Conservation (phyloP, 1,139 yeast species). For the Pneumocystis jirovecii region DNA sequence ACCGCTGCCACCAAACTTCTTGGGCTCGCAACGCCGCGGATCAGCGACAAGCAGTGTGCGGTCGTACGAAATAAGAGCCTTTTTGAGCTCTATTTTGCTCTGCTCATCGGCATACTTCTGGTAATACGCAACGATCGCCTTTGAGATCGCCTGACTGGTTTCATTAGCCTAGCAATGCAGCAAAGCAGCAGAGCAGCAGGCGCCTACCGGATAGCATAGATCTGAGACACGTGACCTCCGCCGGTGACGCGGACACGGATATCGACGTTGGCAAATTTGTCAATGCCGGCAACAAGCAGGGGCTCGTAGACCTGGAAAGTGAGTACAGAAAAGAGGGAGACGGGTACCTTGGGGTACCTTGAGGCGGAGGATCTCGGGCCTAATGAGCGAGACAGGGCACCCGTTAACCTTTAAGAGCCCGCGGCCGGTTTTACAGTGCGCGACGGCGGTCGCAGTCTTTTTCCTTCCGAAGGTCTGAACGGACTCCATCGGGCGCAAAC, state of each 20-base stretch:
- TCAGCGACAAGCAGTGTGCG: constrained; percentile 99
- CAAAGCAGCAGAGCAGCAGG: too few relatives aligned
- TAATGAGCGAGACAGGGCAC: constrained; percentile 95
- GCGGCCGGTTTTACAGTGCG: constrained; percentile 57
- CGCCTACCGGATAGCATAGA: constrained; percentile 32
- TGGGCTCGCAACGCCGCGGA: constrained; percentile 99
- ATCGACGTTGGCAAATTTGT: constrained; percentile 96
- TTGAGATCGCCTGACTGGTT: constrained; percentile 93
- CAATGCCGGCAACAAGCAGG: constrained; percentile 92
- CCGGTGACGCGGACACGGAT: constrained; percentile 98
- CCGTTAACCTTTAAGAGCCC: constrained; percentile 99
- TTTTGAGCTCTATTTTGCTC: constrained; percentile 98
- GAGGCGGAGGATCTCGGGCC: constrained; percentile 98
- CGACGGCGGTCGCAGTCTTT: constrained; percentile 99
- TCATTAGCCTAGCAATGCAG: too few relatives aligned
- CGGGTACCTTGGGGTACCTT: too few relatives aligned
- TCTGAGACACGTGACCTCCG: constrained; percentile 99
- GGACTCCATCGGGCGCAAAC: constrained; percentile 5
- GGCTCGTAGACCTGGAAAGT: constrained; percentile 84
- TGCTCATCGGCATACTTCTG: constrained; percentile 99
- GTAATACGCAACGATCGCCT: constrained; percentile 98
- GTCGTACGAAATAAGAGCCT: constrained; percentile 94
- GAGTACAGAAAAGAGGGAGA: too few relatives aligned
- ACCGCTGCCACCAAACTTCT: constrained; percentile 35
- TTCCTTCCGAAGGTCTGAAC: constrained; percentile 95